A percentile compares a stretch with the other conserved stretches of the same genome.
These are phyloP conservation scores for Phytophthora hybrid DNA, from an alignment of 352 stramenopile genomes.

Conservation along the genomic window DNA sequence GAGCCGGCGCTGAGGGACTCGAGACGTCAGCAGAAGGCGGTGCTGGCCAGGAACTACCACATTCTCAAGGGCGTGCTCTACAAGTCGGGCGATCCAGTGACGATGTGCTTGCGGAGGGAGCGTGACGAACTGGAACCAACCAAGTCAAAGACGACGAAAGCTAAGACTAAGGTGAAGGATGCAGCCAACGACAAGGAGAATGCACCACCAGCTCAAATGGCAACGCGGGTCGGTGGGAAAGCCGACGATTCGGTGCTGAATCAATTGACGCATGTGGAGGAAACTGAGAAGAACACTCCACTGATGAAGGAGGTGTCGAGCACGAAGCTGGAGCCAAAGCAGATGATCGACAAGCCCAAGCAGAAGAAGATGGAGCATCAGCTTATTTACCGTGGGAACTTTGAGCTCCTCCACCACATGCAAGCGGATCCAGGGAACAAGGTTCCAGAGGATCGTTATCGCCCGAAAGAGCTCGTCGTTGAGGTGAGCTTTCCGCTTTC, in stretches of 20 bases:
- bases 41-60: constrained; percentile 66
- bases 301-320: constrained; percentile 39
- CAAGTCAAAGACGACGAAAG: constrained; percentile 10
- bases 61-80: constrained; percentile 89
- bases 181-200: constrained; percentile 25
- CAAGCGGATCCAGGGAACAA: constrained; percentile 54
- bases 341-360: constrained; percentile 1
- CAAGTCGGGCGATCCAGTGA: constrained; percentile 82
- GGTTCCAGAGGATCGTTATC: constrained; percentile 41
- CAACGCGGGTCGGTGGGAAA: constrained; percentile 2
- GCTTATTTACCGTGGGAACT: constrained; percentile 72
- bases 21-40: constrained; percentile 21
- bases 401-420: constrained; percentile 82
- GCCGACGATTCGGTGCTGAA: constrained; percentile 18
- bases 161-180: constrained; percentile 2
- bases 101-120: constrained; percentile 70
- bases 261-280: constrained; percentile 33
- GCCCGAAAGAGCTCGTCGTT: constrained; percentile 73
- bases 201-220: constrained; percentile 1
- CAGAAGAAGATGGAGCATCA: constrained; percentile 58
- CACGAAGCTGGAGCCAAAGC: constrained; percentile 15
- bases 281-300: constrained; percentile 7
- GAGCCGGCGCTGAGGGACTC: constrained; percentile 65
- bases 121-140: constrained; percentile 11
- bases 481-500: constrained; percentile 69